phyloP scores from a whole-genome alignment of 148 eudicot genomes.

The Amaranthus palmeri region DNA sequence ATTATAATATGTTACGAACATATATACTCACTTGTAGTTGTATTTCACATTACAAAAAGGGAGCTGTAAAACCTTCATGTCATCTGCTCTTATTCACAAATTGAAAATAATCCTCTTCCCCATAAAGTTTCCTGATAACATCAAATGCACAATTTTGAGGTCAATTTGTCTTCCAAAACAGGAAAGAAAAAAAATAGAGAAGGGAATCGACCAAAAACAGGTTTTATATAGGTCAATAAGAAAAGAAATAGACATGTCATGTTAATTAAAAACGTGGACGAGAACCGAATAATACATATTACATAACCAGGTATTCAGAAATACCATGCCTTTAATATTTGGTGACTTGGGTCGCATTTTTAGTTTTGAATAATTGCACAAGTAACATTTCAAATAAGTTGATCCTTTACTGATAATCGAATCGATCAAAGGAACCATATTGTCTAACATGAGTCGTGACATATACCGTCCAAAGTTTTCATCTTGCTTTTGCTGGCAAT shows the following conservation, averaged over 20 bases:
- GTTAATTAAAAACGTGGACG: not conserved
- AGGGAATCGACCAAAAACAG: not conserved
- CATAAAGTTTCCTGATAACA: constrained; percentile 46
- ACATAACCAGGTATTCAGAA: too few species aligned
- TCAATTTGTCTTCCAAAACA: not conserved
- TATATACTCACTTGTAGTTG: constrained; percentile 22
- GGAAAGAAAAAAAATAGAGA: not conserved
- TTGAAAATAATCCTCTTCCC: constrained; percentile 42
- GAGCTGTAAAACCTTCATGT: not conserved
- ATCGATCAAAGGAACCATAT: too few species aligned
- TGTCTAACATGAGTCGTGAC: too few species aligned
- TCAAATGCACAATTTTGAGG: constrained; percentile 5
- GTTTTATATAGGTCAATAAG: not conserved
- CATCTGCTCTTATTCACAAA: constrained; percentile 24
- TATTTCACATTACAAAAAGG: not conserved
- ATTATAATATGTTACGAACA: not conserved
- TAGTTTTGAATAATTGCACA: not conserved
- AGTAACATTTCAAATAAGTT: too few species aligned
- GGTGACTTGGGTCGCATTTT: not conserved
- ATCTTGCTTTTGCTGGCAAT: not conserved
- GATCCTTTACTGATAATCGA: not conserved
- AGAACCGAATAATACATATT: too few species aligned
- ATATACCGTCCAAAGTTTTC: too few species aligned
- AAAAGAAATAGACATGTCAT: not conserved
- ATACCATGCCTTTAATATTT: not conserved